These are phyloP conservation scores for Bjerkandera adusta DNA, from an alignment of 1,284 basidiomycete genomes.

Conservation along the genomic window DNA sequence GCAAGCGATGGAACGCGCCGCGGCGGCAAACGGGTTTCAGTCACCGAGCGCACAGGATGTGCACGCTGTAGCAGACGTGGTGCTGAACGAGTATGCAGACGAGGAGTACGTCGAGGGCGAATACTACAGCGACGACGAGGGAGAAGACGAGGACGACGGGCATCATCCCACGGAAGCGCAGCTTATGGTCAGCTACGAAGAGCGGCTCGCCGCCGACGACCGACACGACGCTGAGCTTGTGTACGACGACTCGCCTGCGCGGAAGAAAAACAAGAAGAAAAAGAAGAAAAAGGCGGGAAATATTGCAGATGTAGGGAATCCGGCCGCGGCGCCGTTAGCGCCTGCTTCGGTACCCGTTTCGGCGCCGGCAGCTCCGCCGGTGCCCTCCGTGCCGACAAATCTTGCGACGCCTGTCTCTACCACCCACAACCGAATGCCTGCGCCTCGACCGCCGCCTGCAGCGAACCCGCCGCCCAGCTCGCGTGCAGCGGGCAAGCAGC, in stretches of 20 bases:
- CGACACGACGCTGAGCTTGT: too few relatives aligned
- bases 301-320: constrained; percentile 28
- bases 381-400: constrained; percentile 29
- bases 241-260: constrained; percentile 8
- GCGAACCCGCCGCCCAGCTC: constrained; percentile 55
- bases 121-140: constrained; percentile 46
- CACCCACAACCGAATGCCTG: constrained; percentile 41
- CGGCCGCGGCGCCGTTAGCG: constrained; percentile 28
- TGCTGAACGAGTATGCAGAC: constrained; percentile 44
- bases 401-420: constrained; percentile 40
- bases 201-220: constrained; percentile 16
- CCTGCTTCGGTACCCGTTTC: constrained; percentile 8
- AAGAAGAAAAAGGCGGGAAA: constrained; percentile 30
- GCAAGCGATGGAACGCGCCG: constrained; percentile 51
- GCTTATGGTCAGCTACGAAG: constrained; percentile 41
- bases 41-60: constrained; percentile 28
- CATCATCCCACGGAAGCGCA: constrained; percentile 32
- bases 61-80: constrained; percentile 34
- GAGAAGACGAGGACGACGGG: constrained; percentile 41
- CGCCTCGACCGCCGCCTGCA: constrained; percentile 37
- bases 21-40: constrained; percentile 38
- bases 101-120: constrained; percentile 43
- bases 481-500: constrained; percentile 75
- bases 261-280: constrained; percentile 36
- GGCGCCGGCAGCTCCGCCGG: constrained; percentile 26